Conservation (phyloP, 2,329 filamentous ascomycete species). For the Penicillium nordicum region DNA sequence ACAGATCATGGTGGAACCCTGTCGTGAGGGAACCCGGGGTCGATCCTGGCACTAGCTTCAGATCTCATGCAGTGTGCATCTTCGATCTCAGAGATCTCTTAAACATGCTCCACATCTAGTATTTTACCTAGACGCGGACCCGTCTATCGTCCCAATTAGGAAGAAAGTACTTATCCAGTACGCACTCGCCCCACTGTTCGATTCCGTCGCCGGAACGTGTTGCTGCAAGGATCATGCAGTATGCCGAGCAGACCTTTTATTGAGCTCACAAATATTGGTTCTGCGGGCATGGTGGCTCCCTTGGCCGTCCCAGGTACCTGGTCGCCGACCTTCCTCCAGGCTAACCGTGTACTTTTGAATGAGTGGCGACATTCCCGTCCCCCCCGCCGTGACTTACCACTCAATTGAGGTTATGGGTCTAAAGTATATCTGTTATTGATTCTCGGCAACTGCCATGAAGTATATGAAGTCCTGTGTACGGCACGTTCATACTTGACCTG, state of each 20-base stretch:
- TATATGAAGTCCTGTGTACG: conserved; percentile 21
- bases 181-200: conserved; percentile 11
- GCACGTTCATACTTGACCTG: neutral
- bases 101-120: neutral
- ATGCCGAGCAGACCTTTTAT: conserved; percentile 4
- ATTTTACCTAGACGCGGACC: neutral
- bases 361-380: conserved; percentile 17
- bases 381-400: neutral
- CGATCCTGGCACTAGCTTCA: conserved; percentile 19
- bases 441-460: conserved; percentile 9
- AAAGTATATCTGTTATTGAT: conserved; percentile 3
- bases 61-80: conserved; percentile 19
- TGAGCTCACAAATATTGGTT: conserved; percentile 14
- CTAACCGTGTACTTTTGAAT: conserved; percentile 19
- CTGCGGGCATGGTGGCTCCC: conserved; percentile 9
- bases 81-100: conserved; percentile 21
- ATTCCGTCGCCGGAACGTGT: conserved; percentile 18
- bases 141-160: neutral
- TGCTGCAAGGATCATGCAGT: conserved; percentile 22
- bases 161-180: neutral
- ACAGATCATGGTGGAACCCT: conserved; percentile 7
- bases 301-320: conserved; percentile 16
- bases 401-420: conserved; percentile 10
- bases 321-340: conserved; percentile 12
- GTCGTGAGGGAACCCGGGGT: conserved; percentile 4